Base-by-base conservation (phyloP, 2,329 filamentous ascomycete genomes). In the Colletotrichum spinosum region DNA sequence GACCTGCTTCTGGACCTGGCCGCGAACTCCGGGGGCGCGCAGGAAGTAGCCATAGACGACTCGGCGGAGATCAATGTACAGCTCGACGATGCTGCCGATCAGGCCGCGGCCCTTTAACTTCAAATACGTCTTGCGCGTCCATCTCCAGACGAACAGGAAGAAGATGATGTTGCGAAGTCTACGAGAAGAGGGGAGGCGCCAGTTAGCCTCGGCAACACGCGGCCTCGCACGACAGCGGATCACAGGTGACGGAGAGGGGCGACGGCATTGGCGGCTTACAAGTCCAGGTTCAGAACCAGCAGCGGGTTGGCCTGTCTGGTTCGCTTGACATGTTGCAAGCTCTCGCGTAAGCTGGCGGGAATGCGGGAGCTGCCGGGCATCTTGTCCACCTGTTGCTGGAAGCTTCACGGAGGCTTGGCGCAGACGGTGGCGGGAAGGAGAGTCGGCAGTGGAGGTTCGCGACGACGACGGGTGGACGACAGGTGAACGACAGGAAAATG, bases 151-250 rank as follows among this genome's bases (percentile, higher is more conserved):
- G 80, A 98, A 97, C 71, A 97, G 86, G 74, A 94, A 84, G 78
- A 98, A 97, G 72, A 98, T 83, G 65, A 97, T 83, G 76, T 97
- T 97, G 59, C 93, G 92, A 67, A 97, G 74, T 66, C 93, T 95
- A 69, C 15, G 25, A 4, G 42, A 13, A 44, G 17, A 10, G 12
- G 34, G 12, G 6, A 11, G 25, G 15, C 41, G 37, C 44, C 25
- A 37, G 9, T 67, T 51, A 67, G 53, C 63, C 42, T 54, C 44
- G 49, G 55, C 52, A 39, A 55, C 49, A 48, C 17, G 25, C 41
- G 54, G 34, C 45, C 53, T 44, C 33, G 10, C 39, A 15, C 44
- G 38, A 13, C 17, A 39, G 52, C 44, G 17, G 17, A 17, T 25
- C 10, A 37, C 37, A 25, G 12, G 25, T 13, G 12, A 51, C 8